Conservation (phyloP, 768 basidiomycete species). For the Cystobasidium onofrii region DNA sequence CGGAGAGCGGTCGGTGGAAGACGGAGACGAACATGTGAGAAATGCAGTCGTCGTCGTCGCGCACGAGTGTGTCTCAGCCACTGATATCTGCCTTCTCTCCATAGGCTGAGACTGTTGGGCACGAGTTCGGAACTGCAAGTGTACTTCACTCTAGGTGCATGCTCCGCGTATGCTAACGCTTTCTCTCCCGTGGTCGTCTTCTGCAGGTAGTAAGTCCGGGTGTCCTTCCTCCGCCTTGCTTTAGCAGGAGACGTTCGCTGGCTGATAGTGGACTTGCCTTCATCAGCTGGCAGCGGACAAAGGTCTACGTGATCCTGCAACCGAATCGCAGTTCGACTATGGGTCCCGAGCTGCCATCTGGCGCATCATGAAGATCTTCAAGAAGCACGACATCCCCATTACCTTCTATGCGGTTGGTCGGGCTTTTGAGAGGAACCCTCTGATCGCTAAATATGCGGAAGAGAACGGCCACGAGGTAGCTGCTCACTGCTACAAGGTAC, state of each 20-base stretch:
- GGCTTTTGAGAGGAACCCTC: conserved; percentile 41
- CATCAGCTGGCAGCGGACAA: neutral
- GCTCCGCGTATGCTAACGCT: neutral
- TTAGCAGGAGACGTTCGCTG: too few species aligned
- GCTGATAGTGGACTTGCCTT: too few species aligned
- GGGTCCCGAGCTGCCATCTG: conserved; percentile 43
- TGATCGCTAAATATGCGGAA: conserved; percentile 15
- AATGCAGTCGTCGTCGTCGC: neutral
- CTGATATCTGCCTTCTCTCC: neutral
- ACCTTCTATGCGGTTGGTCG: conserved; percentile 44
- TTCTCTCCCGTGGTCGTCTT: neutral
- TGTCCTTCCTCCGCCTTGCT: too few species aligned
- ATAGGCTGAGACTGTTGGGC: neutral
- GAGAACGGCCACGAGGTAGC: conserved; percentile 40
- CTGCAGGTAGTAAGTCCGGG: too few species aligned
- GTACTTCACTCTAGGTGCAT: neutral
- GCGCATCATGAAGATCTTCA: conserved; percentile 41
- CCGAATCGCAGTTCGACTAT: conserved; percentile 42
- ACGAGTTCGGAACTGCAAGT: neutral
- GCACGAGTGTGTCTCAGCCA: neutral
- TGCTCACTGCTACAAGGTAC: conserved; percentile 35
- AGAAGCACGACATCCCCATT: conserved; percentile 40
- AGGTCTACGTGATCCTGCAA: neutral
- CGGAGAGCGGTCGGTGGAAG: conserved; percentile 35
- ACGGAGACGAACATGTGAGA: conserved; percentile 27